Evolutionary conservation across 345 rosid species (phyloP).

Genomic region (Rhodomyrtus tomentosa): DNA sequence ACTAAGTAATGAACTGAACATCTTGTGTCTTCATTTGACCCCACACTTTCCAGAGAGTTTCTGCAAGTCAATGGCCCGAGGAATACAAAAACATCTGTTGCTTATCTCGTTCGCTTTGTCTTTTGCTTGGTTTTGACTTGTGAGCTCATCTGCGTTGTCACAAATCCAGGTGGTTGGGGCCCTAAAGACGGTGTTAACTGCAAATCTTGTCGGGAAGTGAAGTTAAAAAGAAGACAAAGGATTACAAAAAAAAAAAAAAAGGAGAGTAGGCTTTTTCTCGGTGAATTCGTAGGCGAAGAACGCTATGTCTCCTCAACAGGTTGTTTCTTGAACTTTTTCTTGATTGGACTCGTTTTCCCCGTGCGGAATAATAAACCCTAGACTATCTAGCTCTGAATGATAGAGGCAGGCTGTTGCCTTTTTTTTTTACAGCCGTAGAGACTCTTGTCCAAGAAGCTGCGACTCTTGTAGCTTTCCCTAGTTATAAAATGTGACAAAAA

Average conservation of each 20-base stretch:
- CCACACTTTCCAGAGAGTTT: not conserved
- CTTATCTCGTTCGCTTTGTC: not conserved
- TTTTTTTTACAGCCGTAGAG: not conserved
- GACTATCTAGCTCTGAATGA: not conserved
- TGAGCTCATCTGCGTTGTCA: not conserved
- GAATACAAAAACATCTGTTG: not conserved
- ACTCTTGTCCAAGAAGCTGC: not conserved
- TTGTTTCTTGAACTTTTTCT: not conserved
- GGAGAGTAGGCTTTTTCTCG: not conserved
- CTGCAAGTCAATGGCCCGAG: not conserved
- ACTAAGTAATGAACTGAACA: not conserved
- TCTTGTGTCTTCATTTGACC: not conserved
- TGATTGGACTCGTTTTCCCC: not conserved
- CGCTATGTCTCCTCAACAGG: not conserved
- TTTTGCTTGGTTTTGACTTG: not conserved
- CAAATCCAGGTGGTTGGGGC: not conserved
- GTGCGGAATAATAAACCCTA: not conserved
- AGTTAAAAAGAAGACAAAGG: not conserved
- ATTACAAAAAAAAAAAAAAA: fast-evolving
- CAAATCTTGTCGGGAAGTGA: not conserved
- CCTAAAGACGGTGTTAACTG: not conserved
- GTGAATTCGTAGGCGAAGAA: not conserved
- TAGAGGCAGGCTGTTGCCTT: not conserved
- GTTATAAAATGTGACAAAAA: too few relatives aligned
- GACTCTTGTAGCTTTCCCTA: not conserved